Evolutionary conservation across 768 basidiomycete genomes (phyloP).

Genomic region (Lentinula detonsa): DNA sequence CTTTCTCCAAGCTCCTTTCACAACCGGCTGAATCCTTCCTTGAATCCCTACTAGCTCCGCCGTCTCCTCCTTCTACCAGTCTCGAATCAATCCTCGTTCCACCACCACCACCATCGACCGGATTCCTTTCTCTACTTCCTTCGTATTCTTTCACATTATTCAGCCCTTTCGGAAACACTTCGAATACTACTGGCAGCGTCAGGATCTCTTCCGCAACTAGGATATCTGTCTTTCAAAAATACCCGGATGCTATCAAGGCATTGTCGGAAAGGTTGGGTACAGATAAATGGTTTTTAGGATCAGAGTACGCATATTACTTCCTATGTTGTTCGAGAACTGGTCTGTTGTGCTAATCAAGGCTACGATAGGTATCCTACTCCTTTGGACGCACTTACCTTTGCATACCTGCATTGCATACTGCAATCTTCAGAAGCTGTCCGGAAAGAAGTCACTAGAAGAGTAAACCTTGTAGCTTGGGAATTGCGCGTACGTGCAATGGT

Average conservation of each 20-base stretch:
- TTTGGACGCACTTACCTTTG: conserved; percentile 78
- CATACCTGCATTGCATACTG: conserved; percentile 69
- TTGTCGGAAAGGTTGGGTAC: conserved; percentile 71
- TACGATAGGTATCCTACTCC: conserved; percentile 60
- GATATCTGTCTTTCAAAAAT: conserved; percentile 45
- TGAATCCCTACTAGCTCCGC: conserved; percentile 21
- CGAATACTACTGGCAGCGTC: conserved; percentile 32
- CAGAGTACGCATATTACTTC: conserved; percentile 39
- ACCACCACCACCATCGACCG: conserved; percentile 66
- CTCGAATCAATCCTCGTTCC: conserved; percentile 51
- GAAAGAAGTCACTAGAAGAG: conserved; percentile 61
- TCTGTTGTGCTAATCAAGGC: neutral
- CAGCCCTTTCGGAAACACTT: conserved; percentile 17
- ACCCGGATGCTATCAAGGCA: conserved; percentile 64
- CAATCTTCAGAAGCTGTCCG: conserved; percentile 38
- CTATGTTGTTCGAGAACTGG: neutral
- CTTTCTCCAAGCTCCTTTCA: conserved; percentile 34
- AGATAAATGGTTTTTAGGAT: conserved; percentile 79
- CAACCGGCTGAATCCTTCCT: conserved; percentile 40
- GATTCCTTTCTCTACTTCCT: conserved; percentile 59
- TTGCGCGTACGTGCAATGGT: conserved; percentile 57
- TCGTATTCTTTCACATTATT: neutral
- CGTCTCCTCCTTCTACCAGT: conserved; percentile 25
- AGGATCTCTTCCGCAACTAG: conserved; percentile 34
- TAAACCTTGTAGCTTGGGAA: conserved; percentile 82